Conservation (phyloP, 2,329 filamentous ascomycete species). For the Tolypocladium amazonense region DNA sequence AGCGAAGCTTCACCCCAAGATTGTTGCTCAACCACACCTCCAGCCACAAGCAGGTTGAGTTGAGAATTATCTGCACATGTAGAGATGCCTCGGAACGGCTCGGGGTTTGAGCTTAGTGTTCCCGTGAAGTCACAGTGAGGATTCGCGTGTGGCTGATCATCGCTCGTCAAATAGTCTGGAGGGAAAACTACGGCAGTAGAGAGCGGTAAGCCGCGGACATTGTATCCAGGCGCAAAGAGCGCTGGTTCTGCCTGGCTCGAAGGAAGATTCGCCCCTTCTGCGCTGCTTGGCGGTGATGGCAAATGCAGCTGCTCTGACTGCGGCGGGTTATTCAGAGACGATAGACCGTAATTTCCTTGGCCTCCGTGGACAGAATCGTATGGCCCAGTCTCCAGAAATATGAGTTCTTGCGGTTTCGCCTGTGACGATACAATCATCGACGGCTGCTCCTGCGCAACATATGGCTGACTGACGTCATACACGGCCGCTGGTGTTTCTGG, state of each 20-base stretch:
- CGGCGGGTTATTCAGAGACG: background rate
- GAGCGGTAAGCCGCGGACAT: background rate
- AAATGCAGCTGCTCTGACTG: background rate
- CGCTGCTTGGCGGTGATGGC: background rate
- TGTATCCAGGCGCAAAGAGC: background rate
- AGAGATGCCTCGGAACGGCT: background rate
- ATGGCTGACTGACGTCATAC: conserved; percentile 20
- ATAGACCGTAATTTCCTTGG: background rate
- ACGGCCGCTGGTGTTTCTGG: conserved; percentile 12
- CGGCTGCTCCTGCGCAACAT: conserved; percentile 16
- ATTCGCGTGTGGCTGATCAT: background rate
- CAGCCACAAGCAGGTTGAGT: background rate
- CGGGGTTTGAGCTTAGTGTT: background rate
- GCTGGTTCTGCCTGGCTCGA: background rate
- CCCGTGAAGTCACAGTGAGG: background rate
- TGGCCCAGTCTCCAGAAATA: background rate
- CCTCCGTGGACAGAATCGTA: background rate
- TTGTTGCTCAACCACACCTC: background rate
- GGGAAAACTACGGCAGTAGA: background rate
- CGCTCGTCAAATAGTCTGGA: background rate
- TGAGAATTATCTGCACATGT: background rate
- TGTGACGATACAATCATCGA: conserved; percentile 4
- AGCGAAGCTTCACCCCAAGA: conserved; percentile 9
- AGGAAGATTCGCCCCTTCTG: background rate
- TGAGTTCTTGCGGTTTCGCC: background rate